These are phyloP conservation scores for barley (Hordeum vulgare) DNA, from an alignment of 176 grass and related monocot genomes.

Conservation along the genomic window MorexV3_pseudomolecules_assembly NC_058519.1:435119585-435120084, in stretches of 20 bases:
- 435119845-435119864: background rate
- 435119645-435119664: constrained; percentile 37
- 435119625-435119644: constrained; percentile 24
- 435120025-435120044: background rate
- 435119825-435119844: constrained; percentile 75
- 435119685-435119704: constrained; percentile 28
- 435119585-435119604: constrained; percentile 51
- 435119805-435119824: constrained; percentile 76
- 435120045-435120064: no score
- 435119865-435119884: background rate
- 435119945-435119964: no score
- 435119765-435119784: constrained; percentile 95
- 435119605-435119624: constrained; percentile 25
- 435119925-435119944: background rate
- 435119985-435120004: background rate
- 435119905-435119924: background rate
- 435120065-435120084: background rate
- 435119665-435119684: constrained; percentile 21
- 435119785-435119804: constrained; percentile 99
- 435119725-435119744: constrained; percentile 12
- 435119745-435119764: constrained; percentile 52
- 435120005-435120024: background rate
- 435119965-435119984: background rate
- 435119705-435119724: constrained; percentile 5
- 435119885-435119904: background rate